These are phyloP conservation scores for Mucor irregularis DNA, from an alignment of 371 early-diverging fungal species.

Conservation along the genomic window DNA sequence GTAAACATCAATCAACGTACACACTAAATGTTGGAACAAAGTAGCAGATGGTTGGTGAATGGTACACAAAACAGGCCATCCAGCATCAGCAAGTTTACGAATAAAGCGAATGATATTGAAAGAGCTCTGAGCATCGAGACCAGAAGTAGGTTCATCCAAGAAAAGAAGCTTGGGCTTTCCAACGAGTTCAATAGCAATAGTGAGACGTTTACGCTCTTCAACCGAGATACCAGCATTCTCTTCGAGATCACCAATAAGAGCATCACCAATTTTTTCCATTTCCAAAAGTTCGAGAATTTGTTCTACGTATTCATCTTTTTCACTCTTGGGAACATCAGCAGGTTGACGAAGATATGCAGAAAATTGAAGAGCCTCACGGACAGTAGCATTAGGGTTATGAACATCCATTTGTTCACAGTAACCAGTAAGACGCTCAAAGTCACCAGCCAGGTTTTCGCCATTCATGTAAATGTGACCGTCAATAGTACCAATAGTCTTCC, in stretches of 20 bases:
- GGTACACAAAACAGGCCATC: slow-evolving; percentile 73
- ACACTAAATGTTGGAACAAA: slow-evolving; percentile 79
- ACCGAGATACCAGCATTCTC: slow-evolving; percentile 62
- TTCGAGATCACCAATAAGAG: slow-evolving; percentile 58
- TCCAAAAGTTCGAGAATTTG: slow-evolving; percentile 66
- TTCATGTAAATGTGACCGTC: slow-evolving; percentile 73
- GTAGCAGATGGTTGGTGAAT: slow-evolving; percentile 87
- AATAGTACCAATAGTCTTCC: slow-evolving; percentile 77
- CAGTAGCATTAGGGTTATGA: slow-evolving; percentile 61
- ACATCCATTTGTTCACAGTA: slow-evolving; percentile 88
- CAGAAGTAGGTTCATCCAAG: slow-evolving; percentile 88
- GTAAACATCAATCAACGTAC: slow-evolving; percentile 25
- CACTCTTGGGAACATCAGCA: slow-evolving; percentile 52
- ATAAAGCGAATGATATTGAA: slow-evolving; percentile 75
- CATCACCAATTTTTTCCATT: slow-evolving; percentile 63
- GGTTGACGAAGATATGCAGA: slow-evolving; percentile 74
- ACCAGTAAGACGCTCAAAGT: slow-evolving; percentile 75
- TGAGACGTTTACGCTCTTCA: slow-evolving; percentile 67
- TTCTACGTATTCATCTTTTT: slow-evolving; percentile 69
- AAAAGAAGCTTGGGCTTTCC: slow-evolving; percentile 76
- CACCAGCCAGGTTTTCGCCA: slow-evolving; percentile 43
- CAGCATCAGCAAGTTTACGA: slow-evolving; percentile 68
- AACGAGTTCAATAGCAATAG: slow-evolving; percentile 73
- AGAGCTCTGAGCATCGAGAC: slow-evolving; percentile 68
- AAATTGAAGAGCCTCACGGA: slow-evolving; percentile 74